Conservation (phyloP, 2,329 filamentous ascomycete species). For the Esteya vermicola region DNA sequence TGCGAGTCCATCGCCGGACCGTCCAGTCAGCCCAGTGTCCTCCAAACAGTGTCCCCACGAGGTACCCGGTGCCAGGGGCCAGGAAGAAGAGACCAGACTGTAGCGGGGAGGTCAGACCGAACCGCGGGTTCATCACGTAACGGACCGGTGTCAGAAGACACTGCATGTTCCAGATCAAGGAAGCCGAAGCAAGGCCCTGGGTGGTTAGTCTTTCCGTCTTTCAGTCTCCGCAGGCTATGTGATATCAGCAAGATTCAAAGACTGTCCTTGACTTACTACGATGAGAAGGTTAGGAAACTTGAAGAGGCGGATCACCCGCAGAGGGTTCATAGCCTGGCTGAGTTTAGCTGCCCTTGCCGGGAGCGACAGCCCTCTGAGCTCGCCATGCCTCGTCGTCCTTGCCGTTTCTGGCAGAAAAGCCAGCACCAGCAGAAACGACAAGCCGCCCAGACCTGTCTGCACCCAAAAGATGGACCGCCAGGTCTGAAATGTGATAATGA, state of each 20-base stretch:
- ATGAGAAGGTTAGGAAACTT: no score
- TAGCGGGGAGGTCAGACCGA: conserved; percentile 50
- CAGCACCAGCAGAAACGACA: conserved; percentile 15
- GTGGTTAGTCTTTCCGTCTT: neutral
- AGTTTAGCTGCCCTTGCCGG: no score
- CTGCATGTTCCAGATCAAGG: conserved; percentile 57
- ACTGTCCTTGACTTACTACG: no score
- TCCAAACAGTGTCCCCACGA: conserved; percentile 56
- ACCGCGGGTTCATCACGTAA: conserved; percentile 61
- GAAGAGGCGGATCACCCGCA: no score
- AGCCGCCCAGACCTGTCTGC: conserved; percentile 16
- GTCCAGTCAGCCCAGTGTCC: conserved; percentile 55
- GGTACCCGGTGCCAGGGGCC: conserved; percentile 55
- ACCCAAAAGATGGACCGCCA: conserved; percentile 43
- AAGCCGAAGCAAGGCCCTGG: conserved; percentile 25
- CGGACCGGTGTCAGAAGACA: conserved; percentile 49
- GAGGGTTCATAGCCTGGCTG: no score
- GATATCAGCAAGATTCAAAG: no score
- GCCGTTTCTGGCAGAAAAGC: no score
- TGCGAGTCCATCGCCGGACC: conserved; percentile 49
- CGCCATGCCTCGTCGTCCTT: no score
- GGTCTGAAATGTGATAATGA: conserved; percentile 59
- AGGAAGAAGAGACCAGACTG: conserved; percentile 61
- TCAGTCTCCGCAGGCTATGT: no score
- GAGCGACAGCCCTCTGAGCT: no score